Percentiles rank a stretch among this genome's conserved stretches.
Conservation (phyloP, 1,139 yeast species). For the Tardiomyces blankii region DNA sequence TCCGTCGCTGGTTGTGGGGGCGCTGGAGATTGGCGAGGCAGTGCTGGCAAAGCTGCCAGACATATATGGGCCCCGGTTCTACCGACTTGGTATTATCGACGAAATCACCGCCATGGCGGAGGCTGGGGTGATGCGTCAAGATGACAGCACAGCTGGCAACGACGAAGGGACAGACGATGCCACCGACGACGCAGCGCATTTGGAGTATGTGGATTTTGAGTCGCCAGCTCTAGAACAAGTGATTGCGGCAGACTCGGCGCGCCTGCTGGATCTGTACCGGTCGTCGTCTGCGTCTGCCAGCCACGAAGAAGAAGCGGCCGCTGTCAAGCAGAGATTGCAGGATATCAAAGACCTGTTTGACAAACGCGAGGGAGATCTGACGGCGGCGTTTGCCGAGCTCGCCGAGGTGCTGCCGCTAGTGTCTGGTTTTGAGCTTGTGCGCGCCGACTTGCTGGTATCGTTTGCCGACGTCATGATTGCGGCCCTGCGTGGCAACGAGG, state of each 20-base stretch:
- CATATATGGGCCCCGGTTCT: constrained; percentile 39
- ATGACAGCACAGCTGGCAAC: constrained; percentile 1
- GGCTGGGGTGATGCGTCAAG: constrained; percentile 12
- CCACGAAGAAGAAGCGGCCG: background rate
- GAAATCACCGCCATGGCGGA: constrained; percentile 30
- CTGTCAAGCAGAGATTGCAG: background rate
- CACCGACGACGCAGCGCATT: constrained; percentile 1
- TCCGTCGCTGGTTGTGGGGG: constrained; percentile 37
- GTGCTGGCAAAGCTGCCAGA: constrained; percentile 38
- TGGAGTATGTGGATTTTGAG: constrained; percentile 3
- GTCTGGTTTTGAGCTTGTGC: constrained; percentile 67
- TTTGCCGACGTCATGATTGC: constrained; percentile 35
- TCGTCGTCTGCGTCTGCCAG: background rate
- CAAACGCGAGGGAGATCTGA: background rate
- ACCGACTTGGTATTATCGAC: constrained; percentile 59
- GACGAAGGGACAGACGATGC: background rate
- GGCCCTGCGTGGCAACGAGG: constrained; percentile 7
- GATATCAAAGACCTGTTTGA: background rate
- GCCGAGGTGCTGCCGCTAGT: constrained; percentile 18
- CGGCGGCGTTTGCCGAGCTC: background rate
- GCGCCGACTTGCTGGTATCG: constrained; percentile 51
- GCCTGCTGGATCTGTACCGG: background rate
- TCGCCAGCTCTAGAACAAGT: background rate
- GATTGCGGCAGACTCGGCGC: background rate
- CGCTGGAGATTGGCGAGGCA: constrained; percentile 39